Conservation (phyloP, 345 rosid genomes). For the Eucalyptus paniculata region DNA sequence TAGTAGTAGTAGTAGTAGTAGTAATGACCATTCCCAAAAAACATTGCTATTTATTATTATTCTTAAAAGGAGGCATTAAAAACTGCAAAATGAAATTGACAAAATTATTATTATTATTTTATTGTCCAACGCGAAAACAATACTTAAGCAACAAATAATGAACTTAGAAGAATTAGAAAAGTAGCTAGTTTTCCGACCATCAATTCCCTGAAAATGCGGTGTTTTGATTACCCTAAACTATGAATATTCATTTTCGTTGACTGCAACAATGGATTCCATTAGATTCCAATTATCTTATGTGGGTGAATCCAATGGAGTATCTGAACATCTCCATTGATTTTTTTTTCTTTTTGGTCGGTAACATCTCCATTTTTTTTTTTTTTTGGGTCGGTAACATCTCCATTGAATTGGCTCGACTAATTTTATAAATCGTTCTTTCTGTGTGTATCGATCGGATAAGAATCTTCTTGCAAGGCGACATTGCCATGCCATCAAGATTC, state of each 20-base stretch:
- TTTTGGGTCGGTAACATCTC: too few relatives aligned
- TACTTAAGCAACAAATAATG: neutral
- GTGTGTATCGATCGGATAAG: neutral
- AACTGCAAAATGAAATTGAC: neutral
- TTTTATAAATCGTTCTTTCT: neutral
- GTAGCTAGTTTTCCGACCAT: neutral
- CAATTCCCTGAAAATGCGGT: neutral
- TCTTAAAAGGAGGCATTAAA: neutral
- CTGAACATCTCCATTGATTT: neutral
- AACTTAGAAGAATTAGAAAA: neutral
- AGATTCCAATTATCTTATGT: neutral
- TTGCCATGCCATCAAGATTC: neutral
- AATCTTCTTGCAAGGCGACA: neutral
- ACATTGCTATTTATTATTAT: neutral
- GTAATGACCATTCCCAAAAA: neutral
- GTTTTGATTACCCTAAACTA: neutral
- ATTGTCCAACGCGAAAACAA: neutral
- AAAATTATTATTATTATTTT: neutral
- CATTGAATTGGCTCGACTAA: neutral
- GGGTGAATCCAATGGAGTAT: neutral
- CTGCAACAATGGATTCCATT: neutral
- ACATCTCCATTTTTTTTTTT: too few relatives aligned
- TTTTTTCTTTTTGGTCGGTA: too few relatives aligned
- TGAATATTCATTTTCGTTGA: neutral
- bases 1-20: too few relatives aligned